Conservation (phyloP, 768 basidiomycete genomes). For the Amanita inopinata region DNA sequence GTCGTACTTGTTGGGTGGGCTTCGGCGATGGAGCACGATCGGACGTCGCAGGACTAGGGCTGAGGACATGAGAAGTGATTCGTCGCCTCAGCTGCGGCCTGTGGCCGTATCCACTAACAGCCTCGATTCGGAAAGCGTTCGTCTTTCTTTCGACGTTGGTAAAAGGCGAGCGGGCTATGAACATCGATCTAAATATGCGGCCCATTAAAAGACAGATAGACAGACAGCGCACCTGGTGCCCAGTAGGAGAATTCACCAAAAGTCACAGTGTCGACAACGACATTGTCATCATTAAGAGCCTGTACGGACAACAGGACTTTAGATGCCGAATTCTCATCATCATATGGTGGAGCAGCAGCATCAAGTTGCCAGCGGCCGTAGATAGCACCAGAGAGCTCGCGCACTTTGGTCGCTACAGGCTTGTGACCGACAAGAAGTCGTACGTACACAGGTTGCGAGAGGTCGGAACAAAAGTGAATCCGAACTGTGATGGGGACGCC, state of each 20-base stretch:
- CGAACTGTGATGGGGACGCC: constrained; percentile 57
- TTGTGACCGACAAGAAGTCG: constrained; percentile 67
- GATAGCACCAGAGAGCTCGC: constrained; percentile 34
- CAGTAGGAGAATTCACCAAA: constrained; percentile 69
- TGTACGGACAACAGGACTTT: constrained; percentile 52
- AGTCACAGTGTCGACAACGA: constrained; percentile 51
- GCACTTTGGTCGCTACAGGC: constrained; percentile 59
- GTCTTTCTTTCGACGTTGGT: not conserved
- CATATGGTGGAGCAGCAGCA: constrained; percentile 48
- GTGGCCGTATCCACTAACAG: constrained; percentile 4
- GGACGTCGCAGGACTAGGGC: constrained; percentile 32
- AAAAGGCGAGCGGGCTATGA: constrained; percentile 1
- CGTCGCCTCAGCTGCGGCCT: constrained; percentile 27
- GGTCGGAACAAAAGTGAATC: constrained; percentile 45
- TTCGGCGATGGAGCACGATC: constrained; percentile 20
- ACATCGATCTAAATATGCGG: too few relatives aligned
- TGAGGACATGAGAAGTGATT: constrained; percentile 27
- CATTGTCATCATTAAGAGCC: constrained; percentile 44
- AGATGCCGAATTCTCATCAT: constrained; percentile 29
- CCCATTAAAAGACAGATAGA: too few relatives aligned
- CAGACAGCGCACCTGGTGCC: constrained; percentile 28
- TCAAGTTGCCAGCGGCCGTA: constrained; percentile 57
- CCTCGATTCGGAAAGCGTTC: not conserved
- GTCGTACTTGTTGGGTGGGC: constrained; percentile 21
- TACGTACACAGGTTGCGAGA: constrained; percentile 46